Base-by-base conservation (phyloP, 2,329 filamentous ascomycete species). In the Colletotrichum echinochloae region DNA sequence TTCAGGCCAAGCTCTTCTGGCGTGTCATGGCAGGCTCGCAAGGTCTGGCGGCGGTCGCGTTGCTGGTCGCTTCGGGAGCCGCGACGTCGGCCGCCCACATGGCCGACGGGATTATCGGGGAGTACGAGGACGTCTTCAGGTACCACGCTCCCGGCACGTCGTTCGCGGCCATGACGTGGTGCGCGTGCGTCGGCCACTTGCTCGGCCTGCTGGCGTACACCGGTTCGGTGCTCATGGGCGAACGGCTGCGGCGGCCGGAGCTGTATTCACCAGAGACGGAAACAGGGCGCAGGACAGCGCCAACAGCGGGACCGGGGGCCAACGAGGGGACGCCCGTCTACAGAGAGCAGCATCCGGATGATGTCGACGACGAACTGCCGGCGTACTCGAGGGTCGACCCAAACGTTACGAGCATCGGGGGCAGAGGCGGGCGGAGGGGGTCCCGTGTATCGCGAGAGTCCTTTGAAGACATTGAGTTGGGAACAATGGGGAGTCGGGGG, bases 361-460 rank as follows among this genome's bases (percentile, higher is more conserved):
- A 33, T 16, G 66, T 46, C 48, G 54, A 65, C 37, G 60, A 60
- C 33, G 66, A 69, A 8, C 20, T 65, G 23, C 66, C 66, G 39
- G 39, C 61, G 12, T 69, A 69, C 41, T 69, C 66, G 46, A 69
- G 66, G 11, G 39, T 65, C 30, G 66, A 69, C 39, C 66, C 66
- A 9, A 55, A 60, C 18, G 61, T 44, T 30, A 46, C 37, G 26
- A 48, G 48, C 16, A 28, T 51, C 5, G 2, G 37, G 20, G 26
- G 46, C 8, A 33, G 20, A 49, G 33, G 33, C 20, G 20, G 30
- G 30, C 30, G 33, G 16, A 41, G 30, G 30, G 39, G 37, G 51
- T 28, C 39, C 20, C 18, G 20, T 26, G 8, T 33, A 8, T 28
- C 26, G 5, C 20, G 30, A 35, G 39, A 39, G n/a, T 14, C 65